Percentiles rank a stretch among this genome's conserved stretches.
Conservation (phyloP, 129 eudicot species). For the Sambucus nigra region DNA sequence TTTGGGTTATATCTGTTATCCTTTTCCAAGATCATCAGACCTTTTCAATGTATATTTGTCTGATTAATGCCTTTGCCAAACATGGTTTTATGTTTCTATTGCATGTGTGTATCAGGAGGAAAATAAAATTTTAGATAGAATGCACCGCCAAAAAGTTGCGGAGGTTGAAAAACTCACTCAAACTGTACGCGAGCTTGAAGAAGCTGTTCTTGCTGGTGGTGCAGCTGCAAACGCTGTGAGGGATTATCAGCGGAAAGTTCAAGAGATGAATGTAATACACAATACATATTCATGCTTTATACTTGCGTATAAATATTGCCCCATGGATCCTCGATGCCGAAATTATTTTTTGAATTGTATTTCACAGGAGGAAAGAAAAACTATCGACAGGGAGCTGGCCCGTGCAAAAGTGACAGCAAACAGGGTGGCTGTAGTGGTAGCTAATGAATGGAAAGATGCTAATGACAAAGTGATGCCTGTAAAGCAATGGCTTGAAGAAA, state of each 20-base stretch:
- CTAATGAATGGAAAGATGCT: slow-evolving; percentile 95
- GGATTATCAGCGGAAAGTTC: slow-evolving; percentile 91
- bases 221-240: slow-evolving; percentile 96
- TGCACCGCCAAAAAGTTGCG: slow-evolving; percentile 91
- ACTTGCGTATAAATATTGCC: background rate
- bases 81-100: background rate
- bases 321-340: background rate
- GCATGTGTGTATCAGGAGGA: slow-evolving; percentile 48
- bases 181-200: slow-evolving; percentile 90
- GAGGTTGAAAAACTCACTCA: slow-evolving; percentile 89
- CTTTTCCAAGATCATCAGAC: background rate
- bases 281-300: background rate
- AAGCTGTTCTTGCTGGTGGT: slow-evolving; percentile 95
- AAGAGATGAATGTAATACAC: slow-evolving; percentile 72
- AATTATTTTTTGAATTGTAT: slow-evolving; percentile 4
- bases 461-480: slow-evolving; percentile 98
- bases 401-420: slow-evolving; percentile 98
- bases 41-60: background rate
- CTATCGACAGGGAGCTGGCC: slow-evolving; percentile 85
- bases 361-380: slow-evolving; percentile 75
- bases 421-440: slow-evolving; percentile 92
- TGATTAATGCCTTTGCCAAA: background rate
- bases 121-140: slow-evolving; percentile 79
- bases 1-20: slow-evolving; percentile 1
- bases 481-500: slow-evolving; percentile 94